Evolutionary conservation across 371 early-diverging fungal species (phyloP), one percentile per base, ranked within the genome.

Genomic region (Mortierella sp.): DNA sequence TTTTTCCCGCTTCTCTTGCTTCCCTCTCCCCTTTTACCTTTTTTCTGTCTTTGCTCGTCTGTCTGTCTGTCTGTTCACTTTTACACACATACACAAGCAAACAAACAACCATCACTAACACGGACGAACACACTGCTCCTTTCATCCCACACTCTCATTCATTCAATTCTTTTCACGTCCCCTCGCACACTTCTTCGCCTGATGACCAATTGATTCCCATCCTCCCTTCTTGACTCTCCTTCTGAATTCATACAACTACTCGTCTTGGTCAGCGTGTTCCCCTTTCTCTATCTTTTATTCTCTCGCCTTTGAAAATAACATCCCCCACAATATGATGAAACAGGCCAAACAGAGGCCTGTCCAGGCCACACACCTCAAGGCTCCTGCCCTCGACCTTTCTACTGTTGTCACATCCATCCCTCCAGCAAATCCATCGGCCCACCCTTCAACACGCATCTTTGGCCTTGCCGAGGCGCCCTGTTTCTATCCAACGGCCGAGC

Each of bases 401-500:
- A 71, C 87, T 8, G 87, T 88, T 8, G 41, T 63, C 39, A 85
- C 87, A 24, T 77, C 16, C 24, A 74, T 84, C 64, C 68, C 80
- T 63, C 68, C 86, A 70, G 77, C 89, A 76, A 77, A 85, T 71
- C 63, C 73, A 1, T 68, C 55, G 37, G 68, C 76, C 31, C 45
- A 68, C 39, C 64, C 87, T 72, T 55, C 79, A 13, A 70, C 79
- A 11, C 88, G 92, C 55, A 85, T 91, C 47, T 94, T 94, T 82
- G 92, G 93, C 16, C 79, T 96, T 29, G 80, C 86, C 55, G 93
- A 93, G 70, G 95, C 93, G 3, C 96, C 97, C 3, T 91, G 91
- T 2, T 98, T 93, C 85, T 91, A 92, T 66, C 99, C 99, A 5
- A 93, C 96, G 5, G 72, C 77, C 9, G 93, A 95, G 58, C 96